phyloP scores from a whole-genome alignment of 2,329 filamentous ascomycete genomes.

The Cladosporium austrohemisphaericum region DNA sequence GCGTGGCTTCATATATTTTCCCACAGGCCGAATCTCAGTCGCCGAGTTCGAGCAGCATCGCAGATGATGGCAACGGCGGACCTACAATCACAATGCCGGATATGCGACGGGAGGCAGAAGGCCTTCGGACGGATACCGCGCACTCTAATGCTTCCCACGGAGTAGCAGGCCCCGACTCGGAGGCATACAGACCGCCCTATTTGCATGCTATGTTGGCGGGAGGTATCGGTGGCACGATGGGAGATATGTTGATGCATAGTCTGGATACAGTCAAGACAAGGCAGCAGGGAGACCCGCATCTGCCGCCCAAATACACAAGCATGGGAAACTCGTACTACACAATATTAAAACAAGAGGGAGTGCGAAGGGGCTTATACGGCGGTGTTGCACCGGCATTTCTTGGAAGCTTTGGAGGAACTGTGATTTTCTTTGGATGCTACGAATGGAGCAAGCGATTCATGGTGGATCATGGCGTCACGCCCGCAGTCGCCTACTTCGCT shows the following conservation, averaged over 20 bases:
- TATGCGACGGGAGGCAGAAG: conserved; percentile 35
- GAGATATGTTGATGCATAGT: conserved; percentile 98
- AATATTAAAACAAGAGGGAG: conserved; percentile 87
- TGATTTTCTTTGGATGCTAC: conserved; percentile 94
- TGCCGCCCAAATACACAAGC: conserved; percentile 88
- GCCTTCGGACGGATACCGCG: conserved; percentile 29
- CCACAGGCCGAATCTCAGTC: conserved; percentile 22
- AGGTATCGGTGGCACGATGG: conserved; percentile 84
- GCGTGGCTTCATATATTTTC: conserved; percentile 46
- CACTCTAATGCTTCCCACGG: conserved; percentile 17
- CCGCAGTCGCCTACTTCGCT: conserved; percentile 79
- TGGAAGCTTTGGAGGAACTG: conserved; percentile 88
- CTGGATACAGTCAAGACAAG: conserved; percentile 97
- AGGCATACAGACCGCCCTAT: conserved; percentile 46
- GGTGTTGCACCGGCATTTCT: conserved; percentile 89
- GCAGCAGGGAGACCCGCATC: conserved; percentile 91
- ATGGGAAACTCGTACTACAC: conserved; percentile 88
- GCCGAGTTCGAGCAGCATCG: conserved; percentile 31
- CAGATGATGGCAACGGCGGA: conserved; percentile 35
- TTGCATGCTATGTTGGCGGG: conserved; percentile 81
- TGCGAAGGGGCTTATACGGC: conserved; percentile 81
- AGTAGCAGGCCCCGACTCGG: conserved; percentile 33
- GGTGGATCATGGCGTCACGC: conserved; percentile 77
- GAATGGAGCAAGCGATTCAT: conserved; percentile 85
- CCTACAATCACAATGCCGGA: conserved; percentile 16